phyloP scores from a whole-genome alignment of 768 basidiomycete species.

The Kwoniella bestiolae region DNA sequence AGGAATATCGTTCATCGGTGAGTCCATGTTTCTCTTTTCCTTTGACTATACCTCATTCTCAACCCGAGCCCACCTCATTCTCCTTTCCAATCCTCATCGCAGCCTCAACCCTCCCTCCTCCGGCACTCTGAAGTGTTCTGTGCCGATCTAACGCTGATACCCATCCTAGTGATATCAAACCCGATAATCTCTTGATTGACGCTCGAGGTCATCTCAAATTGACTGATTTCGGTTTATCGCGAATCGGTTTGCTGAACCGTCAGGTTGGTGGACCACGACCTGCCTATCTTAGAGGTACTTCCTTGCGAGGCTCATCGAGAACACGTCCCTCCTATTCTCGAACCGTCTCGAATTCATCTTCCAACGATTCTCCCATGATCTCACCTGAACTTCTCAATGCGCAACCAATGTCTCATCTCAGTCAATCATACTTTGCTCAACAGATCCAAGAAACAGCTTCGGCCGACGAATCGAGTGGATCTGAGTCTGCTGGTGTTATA shows the following conservation, averaged over 20 bases:
- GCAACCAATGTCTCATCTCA: constrained; percentile 36
- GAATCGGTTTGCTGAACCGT: constrained; percentile 96
- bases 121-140: too few relatives aligned
- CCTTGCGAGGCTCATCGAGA: constrained; percentile 29
- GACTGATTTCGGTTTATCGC: constrained; percentile 95
- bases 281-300: constrained; percentile 49
- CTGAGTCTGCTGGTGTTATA: constrained; percentile 63
- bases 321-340: constrained; percentile 61
- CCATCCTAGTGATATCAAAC: constrained; percentile 81
- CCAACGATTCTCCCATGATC: constrained; percentile 53
- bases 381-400: constrained; percentile 54
- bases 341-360: constrained; percentile 36
- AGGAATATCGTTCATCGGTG: constrained; percentile 96
- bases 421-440: constrained; percentile 58
- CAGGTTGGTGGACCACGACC: constrained; percentile 65
- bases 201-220: constrained; percentile 94
- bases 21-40: constrained; percentile 46
- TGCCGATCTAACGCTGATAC: not conserved
- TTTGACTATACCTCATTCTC: too few relatives aligned
- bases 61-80: too few relatives aligned
- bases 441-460: constrained; percentile 38
- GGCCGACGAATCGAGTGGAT: constrained; percentile 76
- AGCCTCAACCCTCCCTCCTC: too few relatives aligned
- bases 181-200: constrained; percentile 97
- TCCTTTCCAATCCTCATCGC: too few relatives aligned